Percentiles rank a stretch among this genome's conserved stretches.
Conservation (phyloP, 2,329 filamentous ascomycete genomes). For the Magnaporthiopsis incrustans region DNA sequence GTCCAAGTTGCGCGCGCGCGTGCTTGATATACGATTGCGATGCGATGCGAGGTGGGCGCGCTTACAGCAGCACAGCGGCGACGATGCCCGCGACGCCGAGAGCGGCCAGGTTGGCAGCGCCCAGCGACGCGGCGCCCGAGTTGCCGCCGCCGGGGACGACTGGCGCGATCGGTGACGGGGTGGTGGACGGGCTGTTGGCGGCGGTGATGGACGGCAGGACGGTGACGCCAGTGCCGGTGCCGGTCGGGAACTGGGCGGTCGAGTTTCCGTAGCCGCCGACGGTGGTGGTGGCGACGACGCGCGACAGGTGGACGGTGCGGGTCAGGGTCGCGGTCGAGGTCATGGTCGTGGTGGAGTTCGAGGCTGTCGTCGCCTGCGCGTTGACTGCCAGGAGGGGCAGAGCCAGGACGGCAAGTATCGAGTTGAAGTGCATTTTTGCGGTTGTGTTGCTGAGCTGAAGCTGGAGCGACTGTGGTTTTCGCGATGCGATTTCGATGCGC, state of each 20-base stretch:
- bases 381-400: conserved; percentile 47
- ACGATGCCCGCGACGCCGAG: conserved; percentile 44
- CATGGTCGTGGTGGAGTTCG: conserved; percentile 31
- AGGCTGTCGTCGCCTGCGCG: conserved; percentile 25
- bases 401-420: conserved; percentile 36
- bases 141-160: conserved; percentile 27
- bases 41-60: not conserved
- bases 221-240: conserved; percentile 16
- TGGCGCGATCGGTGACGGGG: conserved; percentile 18
- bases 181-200: conserved; percentile 13
- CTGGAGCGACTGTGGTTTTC: not conserved
- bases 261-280: conserved; percentile 22
- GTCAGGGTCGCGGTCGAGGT: conserved; percentile 44
- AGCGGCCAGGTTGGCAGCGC: conserved; percentile 35
- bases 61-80: conserved; percentile 5
- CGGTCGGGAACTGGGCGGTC: conserved; percentile 17
- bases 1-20: too few relatives aligned
- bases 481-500: too few relatives aligned
- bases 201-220: conserved; percentile 5
- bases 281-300: conserved; percentile 26
- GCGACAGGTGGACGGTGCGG: conserved; percentile 31
- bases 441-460: not conserved
- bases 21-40: too few relatives aligned
- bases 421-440: conserved; percentile 31
- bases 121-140: conserved; percentile 32